These are phyloP conservation scores for Rhodotorula sp. DNA, from an alignment of 1,284 basidiomycete species.

Conservation along the genomic window DNA sequence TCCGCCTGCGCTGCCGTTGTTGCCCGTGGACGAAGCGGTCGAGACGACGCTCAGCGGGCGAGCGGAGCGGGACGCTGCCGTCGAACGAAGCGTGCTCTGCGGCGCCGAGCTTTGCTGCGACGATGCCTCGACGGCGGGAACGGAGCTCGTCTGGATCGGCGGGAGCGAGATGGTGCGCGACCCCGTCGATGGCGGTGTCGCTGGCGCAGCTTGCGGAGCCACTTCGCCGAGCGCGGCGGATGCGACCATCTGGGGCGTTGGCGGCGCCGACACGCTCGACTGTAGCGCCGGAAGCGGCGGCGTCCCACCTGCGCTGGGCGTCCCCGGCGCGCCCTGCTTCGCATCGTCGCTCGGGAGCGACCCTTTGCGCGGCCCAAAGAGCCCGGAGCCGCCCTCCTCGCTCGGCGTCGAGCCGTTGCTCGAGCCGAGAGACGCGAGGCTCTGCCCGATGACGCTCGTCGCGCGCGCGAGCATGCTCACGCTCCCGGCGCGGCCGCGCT, in stretches of 20 bases:
- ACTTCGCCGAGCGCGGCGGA: no score
- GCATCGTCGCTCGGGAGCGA: no score
- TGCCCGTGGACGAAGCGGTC: neutral
- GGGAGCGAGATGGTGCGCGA: no score
- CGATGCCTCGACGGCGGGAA: neutral
- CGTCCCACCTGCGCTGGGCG: neutral
- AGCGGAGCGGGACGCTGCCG: neutral
- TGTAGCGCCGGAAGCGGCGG: neutral
- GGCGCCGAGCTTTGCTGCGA: neutral
- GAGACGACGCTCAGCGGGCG: neutral
- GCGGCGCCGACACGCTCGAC: neutral
- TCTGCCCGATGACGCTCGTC: constrained; percentile 76
- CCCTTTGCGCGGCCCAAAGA: no score
- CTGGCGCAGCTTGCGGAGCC: no score
- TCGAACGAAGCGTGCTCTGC: no score
- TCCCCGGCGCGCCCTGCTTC: no score
- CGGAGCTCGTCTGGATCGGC: no score
- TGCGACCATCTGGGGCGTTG: neutral
- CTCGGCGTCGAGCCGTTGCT: constrained; percentile 45
- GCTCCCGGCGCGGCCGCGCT: constrained; percentile 58
- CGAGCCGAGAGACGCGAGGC: constrained; percentile 62
- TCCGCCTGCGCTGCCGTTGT: constrained; percentile 34
- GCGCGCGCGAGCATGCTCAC: constrained; percentile 92
- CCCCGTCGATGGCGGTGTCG: no score
- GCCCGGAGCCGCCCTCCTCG: neutral